Evolutionary conservation across 2,329 filamentous ascomycete species (phyloP), one percentile per base, ranked within the genome.

Genomic region (Capronia epimyces): DNA sequence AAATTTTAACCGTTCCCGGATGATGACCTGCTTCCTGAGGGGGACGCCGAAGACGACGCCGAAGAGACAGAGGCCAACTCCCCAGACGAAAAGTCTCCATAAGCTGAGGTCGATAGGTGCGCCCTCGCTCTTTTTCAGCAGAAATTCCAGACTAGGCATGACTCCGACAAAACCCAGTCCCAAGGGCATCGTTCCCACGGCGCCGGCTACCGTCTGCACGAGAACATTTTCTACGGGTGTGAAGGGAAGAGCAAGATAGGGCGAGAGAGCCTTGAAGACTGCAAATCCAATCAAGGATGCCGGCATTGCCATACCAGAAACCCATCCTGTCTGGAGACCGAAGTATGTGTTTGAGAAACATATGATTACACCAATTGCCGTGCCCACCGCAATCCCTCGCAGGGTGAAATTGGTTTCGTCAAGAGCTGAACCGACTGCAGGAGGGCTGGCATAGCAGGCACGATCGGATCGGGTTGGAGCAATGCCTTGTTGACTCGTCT

Each of bases 311-410:
- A 98, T 97, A 60, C 88, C 87, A 63, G 84, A 81, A 31, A 87
- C 80, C 83, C 83, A 87, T 58, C 83, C 83, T 22, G 88, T 94
- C 71, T 97, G 93, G 25, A 98, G 75, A n/a, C 93, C 93, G 67
- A 98, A 98, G 69, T 97, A 98, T 75, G 94, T 96, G 66, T 98
- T 98, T 46, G 88, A 94, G 67, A 95, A 95, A 65, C 87, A 93
- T 64, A 97, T 95, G 49, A 97, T 75, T 3, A 93, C 81, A 34
- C 93, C 93, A 57, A 98, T 93, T 2, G 80, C 73, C 4, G 95
- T 75, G 13, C 93, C 93, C 22, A 87, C 88, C 3, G 82, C 65
- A 32, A 97, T 77, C 44, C 89, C 89, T 49, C 93, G 84, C 21
- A 84, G 51, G 0, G 93, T 97, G 71, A 98, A 96, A 71, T 89